These are phyloP conservation scores for Oryza australiensis DNA, from an alignment of 176 grass and related monocot genomes.

Conservation along the genomic window DNA sequence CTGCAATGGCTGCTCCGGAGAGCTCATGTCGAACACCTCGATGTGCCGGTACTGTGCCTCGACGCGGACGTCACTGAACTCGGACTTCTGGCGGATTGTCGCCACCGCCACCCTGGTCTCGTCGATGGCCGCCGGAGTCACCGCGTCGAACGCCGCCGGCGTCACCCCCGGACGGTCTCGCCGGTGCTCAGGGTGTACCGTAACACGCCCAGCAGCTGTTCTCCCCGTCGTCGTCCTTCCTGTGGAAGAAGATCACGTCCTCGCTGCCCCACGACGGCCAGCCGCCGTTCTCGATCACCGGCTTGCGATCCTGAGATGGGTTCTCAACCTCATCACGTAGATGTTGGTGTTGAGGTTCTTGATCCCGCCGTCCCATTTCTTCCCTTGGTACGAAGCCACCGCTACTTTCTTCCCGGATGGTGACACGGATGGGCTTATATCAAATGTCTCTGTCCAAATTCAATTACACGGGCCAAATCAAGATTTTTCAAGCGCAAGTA, in stretches of 20 bases:
- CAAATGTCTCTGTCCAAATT: conserved; percentile 1
- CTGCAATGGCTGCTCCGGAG: neutral
- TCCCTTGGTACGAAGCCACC: conserved; percentile 46
- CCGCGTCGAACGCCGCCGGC: neutral
- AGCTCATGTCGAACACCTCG: conserved; percentile 32
- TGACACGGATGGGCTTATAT: conserved; percentile 39
- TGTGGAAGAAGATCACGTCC: neutral
- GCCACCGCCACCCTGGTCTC: conserved; percentile 36
- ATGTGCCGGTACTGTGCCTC: conserved; percentile 44
- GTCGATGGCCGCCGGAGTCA: conserved; percentile 37
- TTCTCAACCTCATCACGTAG: conserved; percentile 36
- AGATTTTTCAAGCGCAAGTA: neutral
- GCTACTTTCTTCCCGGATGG: conserved; percentile 40
- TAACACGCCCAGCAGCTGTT: conserved; percentile 25
- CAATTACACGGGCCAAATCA: neutral
- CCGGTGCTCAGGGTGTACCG: neutral
- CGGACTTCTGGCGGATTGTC: conserved; percentile 20
- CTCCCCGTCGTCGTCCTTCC: neutral
- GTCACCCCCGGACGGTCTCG: conserved; percentile 2
- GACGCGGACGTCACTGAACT: neutral
- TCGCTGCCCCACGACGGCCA: neutral
- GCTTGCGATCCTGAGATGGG: conserved; percentile 3
- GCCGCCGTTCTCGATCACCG: neutral
- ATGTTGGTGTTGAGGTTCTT: conserved; percentile 41
- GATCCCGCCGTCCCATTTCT: conserved; percentile 44